Conservation (phyloP, 2,329 filamentous ascomycete genomes). For the Setomelanomma holmii region DNA sequence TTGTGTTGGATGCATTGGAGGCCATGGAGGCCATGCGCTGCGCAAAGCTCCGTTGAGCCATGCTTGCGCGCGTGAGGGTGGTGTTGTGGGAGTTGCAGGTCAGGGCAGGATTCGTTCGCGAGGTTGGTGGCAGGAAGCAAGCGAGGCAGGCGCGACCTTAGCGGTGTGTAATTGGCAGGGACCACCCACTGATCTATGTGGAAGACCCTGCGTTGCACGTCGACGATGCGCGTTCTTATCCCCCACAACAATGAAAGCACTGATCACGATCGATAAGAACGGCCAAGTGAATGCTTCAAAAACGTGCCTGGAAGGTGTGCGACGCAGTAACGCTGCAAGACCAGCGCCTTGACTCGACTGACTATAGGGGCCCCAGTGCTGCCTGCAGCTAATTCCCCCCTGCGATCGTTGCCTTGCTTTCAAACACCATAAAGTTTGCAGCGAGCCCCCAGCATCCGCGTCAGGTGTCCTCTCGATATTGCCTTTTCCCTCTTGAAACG, state of each 20-base stretch:
- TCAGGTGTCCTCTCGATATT: not conserved
- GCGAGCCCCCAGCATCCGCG: not conserved
- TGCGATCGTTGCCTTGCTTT: no score
- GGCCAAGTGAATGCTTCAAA: no score
- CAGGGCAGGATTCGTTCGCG: conserved; percentile 13
- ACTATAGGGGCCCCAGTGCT: not conserved
- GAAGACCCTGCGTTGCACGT: not conserved
- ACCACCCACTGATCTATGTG: no score
- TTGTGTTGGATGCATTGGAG: conserved; percentile 53
- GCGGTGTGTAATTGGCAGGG: no score
- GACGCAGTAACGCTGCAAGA: not conserved
- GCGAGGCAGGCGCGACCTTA: not conserved
- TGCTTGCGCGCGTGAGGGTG: conserved; percentile 30
- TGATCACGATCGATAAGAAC: no score
- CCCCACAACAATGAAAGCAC: not conserved
- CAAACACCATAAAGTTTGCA: not conserved
- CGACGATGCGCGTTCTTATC: not conserved
- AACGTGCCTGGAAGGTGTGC: no score
- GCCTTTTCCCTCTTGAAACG: not conserved
- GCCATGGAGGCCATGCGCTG: conserved; percentile 60
- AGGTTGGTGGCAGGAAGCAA: conserved; percentile 12
- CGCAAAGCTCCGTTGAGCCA: conserved; percentile 48
- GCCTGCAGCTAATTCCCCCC: no score
- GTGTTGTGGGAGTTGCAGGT: conserved; percentile 23
- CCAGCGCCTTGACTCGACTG: not conserved